A percentile compares a stretch with the other conserved stretches of the same genome.
phyloP scores from a whole-genome alignment of 192 early-diverging fungal genomes.

The Borealophlyctis nickersoniae region DNA sequence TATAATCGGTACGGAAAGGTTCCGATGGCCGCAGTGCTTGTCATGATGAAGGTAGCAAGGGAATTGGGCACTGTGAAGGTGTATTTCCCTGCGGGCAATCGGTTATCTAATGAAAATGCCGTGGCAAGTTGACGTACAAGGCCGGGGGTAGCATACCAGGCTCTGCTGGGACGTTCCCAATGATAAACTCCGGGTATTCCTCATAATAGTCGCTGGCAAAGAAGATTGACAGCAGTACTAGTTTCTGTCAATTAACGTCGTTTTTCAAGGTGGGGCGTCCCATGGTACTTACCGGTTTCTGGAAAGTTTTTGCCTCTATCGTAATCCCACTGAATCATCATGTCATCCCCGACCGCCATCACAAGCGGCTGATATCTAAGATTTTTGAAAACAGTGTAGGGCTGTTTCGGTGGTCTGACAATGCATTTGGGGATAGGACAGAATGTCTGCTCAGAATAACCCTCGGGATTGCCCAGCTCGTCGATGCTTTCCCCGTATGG shows the following conservation, averaged over 20 bases:
- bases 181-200: conserved; percentile 16
- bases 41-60: conserved; percentile 11
- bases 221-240: conserved; percentile 20
- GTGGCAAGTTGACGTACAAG: not conserved
- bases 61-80: conserved; percentile 10
- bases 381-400: conserved; percentile 16
- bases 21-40: conserved; percentile 5
- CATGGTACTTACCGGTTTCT: conserved; percentile 13
- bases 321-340: conserved; percentile 21
- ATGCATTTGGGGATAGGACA: conserved; percentile 14
- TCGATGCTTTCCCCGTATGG: conserved; percentile 21
- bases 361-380: conserved; percentile 1
- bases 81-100: not conserved
- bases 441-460: conserved; percentile 18
- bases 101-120: not conserved
- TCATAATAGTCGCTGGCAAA: conserved; percentile 26
- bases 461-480: conserved; percentile 13
- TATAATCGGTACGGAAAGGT: conserved; percentile 19
- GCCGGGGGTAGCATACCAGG: not conserved
- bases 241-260: no score
- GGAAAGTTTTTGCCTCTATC: conserved; percentile 20
- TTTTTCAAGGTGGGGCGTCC: no score
- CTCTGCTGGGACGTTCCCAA: conserved; percentile 7
- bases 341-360: conserved; percentile 6
- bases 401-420: not conserved